Evolutionary conservation across 2,329 filamentous ascomycete species (phyloP), one percentile per base, ranked within the genome.

Genomic region (Colletotrichum endophyticum): DNA sequence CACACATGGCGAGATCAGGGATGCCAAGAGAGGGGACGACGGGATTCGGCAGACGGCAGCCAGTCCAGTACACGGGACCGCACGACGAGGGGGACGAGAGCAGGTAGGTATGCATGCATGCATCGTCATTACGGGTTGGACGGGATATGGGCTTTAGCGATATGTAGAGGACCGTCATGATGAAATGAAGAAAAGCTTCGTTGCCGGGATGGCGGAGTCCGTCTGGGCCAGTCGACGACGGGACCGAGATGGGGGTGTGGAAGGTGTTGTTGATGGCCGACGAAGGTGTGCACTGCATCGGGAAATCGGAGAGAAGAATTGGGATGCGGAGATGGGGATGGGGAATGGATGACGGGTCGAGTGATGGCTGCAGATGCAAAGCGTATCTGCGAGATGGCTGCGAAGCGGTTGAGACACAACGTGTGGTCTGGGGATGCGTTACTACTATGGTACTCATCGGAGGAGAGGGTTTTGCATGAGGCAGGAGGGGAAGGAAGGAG

Each of bases 331-430:
- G 59, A 62, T 19, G 59, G n/a, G 11, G 25, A 30, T 25, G 30
- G 64, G 59, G 59, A 70, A 69, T 74, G n/a, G 32, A 63, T 56
- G 71, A 74, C 30, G 59, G 72, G 67, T 62, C 25, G 66, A 30
- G 27, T 36, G 64, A 76, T 64, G 66, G 70, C 74, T 76, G 66
- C 61, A 62, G 34, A 64, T 53, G 70, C 70, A 53, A 74, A 70
- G 59, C 27, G 57, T 76, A 76, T 73, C 64, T 73, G 36, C 30
- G 25, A 28, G 39, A 64, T n/a, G 73, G 39, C 28, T 67, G 68
- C 69, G 13, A 28, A 12, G 44, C 44, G 44, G 44, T 22, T 49
- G 44, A 49, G 44, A 49, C 39, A 44, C n/a, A 49, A 49, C 44
- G 44, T 22, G 19, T 49, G 44, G 44, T 49, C 44, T 49, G 22